phyloP scores from a whole-genome alignment of 2,329 filamentous ascomycete species.

The Fonsecaea nubica region DNA sequence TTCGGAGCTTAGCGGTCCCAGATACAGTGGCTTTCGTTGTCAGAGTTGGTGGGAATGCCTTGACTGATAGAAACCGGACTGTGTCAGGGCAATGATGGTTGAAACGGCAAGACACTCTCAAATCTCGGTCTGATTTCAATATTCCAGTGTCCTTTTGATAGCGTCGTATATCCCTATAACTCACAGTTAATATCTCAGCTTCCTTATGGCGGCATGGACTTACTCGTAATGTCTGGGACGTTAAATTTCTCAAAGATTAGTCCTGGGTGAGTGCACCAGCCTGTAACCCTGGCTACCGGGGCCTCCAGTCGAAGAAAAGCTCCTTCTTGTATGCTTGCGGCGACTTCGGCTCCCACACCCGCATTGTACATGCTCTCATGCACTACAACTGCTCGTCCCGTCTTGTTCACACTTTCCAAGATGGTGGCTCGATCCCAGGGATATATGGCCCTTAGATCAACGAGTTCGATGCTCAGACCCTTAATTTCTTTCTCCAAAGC shows the following conservation, averaged over 20 bases:
- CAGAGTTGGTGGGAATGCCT: no score
- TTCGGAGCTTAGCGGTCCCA: neutral
- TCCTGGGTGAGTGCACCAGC: conserved; percentile 86
- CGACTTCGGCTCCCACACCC: conserved; percentile 86
- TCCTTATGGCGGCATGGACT: conserved; percentile 52
- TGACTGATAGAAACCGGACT: neutral
- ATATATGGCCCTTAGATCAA: conserved; percentile 86
- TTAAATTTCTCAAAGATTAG: conserved; percentile 80
- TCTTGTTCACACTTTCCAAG: conserved; percentile 82
- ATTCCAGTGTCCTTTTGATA: conserved; percentile 71
- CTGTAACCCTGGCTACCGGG: conserved; percentile 81
- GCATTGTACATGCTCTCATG: conserved; percentile 93
- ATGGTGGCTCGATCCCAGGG: conserved; percentile 88
- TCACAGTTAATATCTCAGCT: conserved; percentile 12
- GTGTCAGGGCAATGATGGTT: neutral
- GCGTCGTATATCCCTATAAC: conserved; percentile 69
- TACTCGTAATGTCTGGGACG: conserved; percentile 84
- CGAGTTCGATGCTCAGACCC: conserved; percentile 79
- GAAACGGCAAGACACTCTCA: neutral
- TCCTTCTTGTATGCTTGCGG: conserved; percentile 84
- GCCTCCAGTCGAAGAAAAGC: conserved; percentile 86
- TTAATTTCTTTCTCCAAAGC: conserved; percentile 73
- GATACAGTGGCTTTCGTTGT: neutral
- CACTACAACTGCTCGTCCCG: conserved; percentile 83
- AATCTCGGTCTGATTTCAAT: conserved; percentile 51